Conservation (phyloP, 805 yeast genomes). For the Wickerhamiella occidentalis region DNA sequence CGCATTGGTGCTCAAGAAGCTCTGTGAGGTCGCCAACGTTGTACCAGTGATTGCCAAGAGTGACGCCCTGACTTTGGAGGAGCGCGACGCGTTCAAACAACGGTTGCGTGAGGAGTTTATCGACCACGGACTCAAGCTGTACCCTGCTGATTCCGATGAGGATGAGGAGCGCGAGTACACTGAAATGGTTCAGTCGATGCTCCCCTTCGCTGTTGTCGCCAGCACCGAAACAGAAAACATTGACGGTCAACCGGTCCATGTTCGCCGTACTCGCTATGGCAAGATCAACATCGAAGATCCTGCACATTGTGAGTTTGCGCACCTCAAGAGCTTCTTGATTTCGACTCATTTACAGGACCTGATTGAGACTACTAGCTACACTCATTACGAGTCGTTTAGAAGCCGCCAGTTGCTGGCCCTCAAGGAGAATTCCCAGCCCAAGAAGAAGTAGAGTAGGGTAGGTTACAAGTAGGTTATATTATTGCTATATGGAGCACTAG, state of each 20-base stretch:
- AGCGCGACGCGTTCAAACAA: slow-evolving; percentile 68
- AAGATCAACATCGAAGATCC: slow-evolving; percentile 87
- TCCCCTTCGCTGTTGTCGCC: slow-evolving; percentile 94
- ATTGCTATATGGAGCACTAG: not conserved
- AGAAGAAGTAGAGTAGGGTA: slow-evolving; percentile 12
- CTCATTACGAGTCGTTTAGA: slow-evolving; percentile 88
- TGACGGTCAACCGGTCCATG: slow-evolving; percentile 71
- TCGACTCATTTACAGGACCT: slow-evolving; percentile 93
- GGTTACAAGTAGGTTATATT: too few relatives aligned
- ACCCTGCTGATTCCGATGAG: slow-evolving; percentile 57
- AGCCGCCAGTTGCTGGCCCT: slow-evolving; percentile 86
- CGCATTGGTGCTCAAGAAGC: slow-evolving; percentile 65
- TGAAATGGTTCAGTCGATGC: slow-evolving; percentile 25
- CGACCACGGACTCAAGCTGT: slow-evolving; percentile 59
- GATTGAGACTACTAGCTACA: slow-evolving; percentile 77
- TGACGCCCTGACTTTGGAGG: slow-evolving; percentile 77
- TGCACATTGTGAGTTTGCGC: slow-evolving; percentile 89
- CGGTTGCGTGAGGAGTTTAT: slow-evolving; percentile 61
- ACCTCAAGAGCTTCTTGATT: slow-evolving; percentile 84
- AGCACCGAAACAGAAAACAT: slow-evolving; percentile 65
- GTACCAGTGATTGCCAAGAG: slow-evolving; percentile 93
- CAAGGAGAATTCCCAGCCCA: slow-evolving; percentile 52
- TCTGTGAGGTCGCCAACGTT: slow-evolving; percentile 83
- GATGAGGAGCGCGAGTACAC: slow-evolving; percentile 28
- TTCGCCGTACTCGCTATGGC: slow-evolving; percentile 92